These are phyloP conservation scores for Zymoseptoria crescenta DNA, from an alignment of 2,329 filamentous ascomycete species.

Conservation along the genomic window DNA sequence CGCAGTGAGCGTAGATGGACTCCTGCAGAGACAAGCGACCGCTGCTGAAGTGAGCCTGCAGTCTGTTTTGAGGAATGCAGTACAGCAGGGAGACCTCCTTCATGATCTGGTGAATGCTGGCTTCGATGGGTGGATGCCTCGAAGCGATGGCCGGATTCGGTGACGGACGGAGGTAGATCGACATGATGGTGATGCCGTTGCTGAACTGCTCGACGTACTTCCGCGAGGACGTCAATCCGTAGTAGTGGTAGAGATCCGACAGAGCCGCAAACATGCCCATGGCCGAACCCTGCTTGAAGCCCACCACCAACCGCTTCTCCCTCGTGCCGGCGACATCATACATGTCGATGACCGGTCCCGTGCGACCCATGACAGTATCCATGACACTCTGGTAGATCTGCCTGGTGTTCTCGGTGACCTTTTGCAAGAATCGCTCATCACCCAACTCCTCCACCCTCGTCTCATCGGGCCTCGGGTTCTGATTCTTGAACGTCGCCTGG, in stretches of 20 bases:
- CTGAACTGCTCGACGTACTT: conserved; percentile 99
- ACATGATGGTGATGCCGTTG: conserved; percentile 96
- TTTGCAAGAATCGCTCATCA: conserved; percentile 88
- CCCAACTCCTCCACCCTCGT: conserved; percentile 86
- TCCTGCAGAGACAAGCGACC: conserved; percentile 88
- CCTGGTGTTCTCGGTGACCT: conserved; percentile 93
- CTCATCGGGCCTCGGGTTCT: conserved; percentile 65
- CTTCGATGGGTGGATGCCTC: conserved; percentile 72
- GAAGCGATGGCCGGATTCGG: conserved; percentile 43
- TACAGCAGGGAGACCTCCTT: conserved; percentile 96
- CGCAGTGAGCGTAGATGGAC: conserved; percentile 92
- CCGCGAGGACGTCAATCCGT: conserved; percentile 87
- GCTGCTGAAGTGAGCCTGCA: conserved; percentile 79
- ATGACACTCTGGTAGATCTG: conserved; percentile 94
- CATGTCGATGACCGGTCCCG: conserved; percentile 93
- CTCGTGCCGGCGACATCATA: conserved; percentile 87
- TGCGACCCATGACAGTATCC: conserved; percentile 70
- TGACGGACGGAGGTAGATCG: conserved; percentile 78
- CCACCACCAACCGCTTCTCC: conserved; percentile 90
- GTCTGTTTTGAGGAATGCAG: conserved; percentile 95
- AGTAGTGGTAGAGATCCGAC: conserved; percentile 97
- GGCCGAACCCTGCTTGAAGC: conserved; percentile 88
- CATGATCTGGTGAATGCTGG: conserved; percentile 96
- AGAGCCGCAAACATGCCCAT: conserved; percentile 90
- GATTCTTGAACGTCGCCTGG: conserved; percentile 80